Evolutionary conservation across 2,329 filamentous ascomycete species (phyloP).

Genomic region (Sarocladium kiliense): DNA sequence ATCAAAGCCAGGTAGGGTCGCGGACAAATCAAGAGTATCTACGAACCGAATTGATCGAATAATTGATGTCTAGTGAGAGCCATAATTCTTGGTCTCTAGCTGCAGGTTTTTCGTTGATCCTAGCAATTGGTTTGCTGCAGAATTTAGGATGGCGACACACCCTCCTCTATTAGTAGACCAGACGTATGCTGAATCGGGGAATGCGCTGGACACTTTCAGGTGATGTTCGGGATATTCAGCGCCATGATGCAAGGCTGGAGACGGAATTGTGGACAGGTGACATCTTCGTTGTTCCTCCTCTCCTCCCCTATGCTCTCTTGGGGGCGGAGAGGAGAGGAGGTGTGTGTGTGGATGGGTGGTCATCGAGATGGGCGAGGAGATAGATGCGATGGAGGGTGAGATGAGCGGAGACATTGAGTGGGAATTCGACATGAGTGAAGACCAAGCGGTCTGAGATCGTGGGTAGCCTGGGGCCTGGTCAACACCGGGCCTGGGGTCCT

Average conservation of each 20-base stretch:
- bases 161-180: not conserved
- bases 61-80: too few species aligned
- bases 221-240: not conserved
- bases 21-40: not conserved
- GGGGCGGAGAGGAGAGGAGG: not conserved
- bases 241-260: constrained; percentile 9
- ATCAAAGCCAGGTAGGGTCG: not conserved
- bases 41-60: not conserved
- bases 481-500: not conserved
- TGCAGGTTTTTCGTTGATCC: not conserved
- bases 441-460: too few species aligned
- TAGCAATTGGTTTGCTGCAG: not conserved
- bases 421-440: not conserved
- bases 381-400: constrained; percentile 7
- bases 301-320: not conserved
- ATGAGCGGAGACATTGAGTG: not conserved
- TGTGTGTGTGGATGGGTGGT: not conserved
- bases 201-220: not conserved
- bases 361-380: not conserved
- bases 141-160: not conserved
- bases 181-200: not conserved
- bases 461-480: not conserved
- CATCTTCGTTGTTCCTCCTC: not conserved
- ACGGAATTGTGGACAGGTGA: constrained; percentile 5
- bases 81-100: not conserved